Percentiles rank a stretch among this genome's conserved stretches.
These are phyloP conservation scores for Truncatella angustata DNA, from an alignment of 2,329 filamentous ascomycete genomes.

Conservation along the genomic window DNA sequence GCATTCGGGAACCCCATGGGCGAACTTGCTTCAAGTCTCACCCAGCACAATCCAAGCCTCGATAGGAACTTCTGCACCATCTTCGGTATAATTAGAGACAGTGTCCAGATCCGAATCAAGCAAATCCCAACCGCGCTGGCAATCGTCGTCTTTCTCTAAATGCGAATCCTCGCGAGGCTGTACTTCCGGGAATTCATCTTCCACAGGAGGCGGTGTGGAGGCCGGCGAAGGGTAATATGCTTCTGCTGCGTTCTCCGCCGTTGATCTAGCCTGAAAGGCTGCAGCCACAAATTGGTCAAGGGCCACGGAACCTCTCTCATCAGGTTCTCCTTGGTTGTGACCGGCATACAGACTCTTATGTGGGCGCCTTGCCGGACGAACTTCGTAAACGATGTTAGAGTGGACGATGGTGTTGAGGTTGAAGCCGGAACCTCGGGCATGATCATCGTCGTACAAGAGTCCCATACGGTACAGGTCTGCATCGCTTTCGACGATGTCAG, in stretches of 20 bases:
- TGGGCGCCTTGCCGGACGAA: conserved; percentile 21
- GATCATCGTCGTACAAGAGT: conserved; percentile 23
- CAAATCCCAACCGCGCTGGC: conserved; percentile 1
- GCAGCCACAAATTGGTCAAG: conserved; percentile 4
- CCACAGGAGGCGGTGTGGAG: conserved; percentile 2
- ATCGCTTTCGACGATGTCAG: conserved; percentile 21
- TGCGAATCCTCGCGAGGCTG: background rate
- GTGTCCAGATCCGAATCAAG: background rate
- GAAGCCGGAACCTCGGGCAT: conserved; percentile 18
- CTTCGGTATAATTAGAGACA: background rate
- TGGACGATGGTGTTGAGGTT: conserved; percentile 22
- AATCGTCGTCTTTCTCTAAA: conserved; percentile 5
- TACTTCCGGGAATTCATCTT: background rate
- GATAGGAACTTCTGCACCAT: background rate
- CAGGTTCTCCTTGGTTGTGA: background rate
- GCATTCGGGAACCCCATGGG: background rate
- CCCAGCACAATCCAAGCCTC: conserved; percentile 9
- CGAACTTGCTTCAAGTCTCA: conserved; percentile 7
- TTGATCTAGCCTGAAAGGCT: background rate
- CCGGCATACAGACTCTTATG: background rate
- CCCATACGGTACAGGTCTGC: conserved; percentile 24
- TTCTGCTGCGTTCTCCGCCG: background rate
- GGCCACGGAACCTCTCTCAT: background rate
- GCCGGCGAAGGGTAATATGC: background rate
- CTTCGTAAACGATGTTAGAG: conserved; percentile 20